Base-by-base conservation (phyloP, 2,329 filamentous ascomycete species). In the Calycina marina region DNA sequence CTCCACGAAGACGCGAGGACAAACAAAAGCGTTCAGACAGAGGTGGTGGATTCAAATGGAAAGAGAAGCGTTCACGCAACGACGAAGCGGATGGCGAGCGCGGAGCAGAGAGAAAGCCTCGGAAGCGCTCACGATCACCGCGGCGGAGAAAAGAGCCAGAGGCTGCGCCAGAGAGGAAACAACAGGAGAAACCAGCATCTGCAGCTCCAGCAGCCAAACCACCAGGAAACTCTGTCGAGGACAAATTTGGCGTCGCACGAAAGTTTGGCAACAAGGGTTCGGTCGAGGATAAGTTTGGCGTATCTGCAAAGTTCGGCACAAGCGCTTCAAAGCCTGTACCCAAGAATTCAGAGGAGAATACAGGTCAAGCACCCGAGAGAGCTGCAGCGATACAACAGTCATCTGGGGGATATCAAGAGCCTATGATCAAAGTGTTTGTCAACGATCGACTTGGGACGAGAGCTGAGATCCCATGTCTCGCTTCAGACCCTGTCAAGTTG, bases 401-500 rank as follows among this genome's bases (percentile, higher is more conserved):
- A 13, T 42, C 45, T 24, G 34, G 39, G 17, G 26, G 40, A 4
- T 37, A 54, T 6, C 49, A 59, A 5, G 79, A 92, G 51, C 77
- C 84, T 35, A 92, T 94, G 79, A 94, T 96, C 44, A 72, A 93
- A 31, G 86, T 96, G 12, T 74, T 88, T 49, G 75, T 96, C 51
- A 96, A 96, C 54, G 88, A 96, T 56, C 72, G 88, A n/a, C 62
- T 96, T 20, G 88, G 88, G 9, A 94, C 88, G n/a, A 93, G 93
- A 51, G 83, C 86, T 11, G 79, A 82, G 32, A 90, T 96, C 41
- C 88, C 88, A 0, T 94, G 86, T 53, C 63, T 93, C 36, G 76
- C 82, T 1, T 79, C 74, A 3, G 88, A 96, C 58, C 77, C 76
- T 5, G 77, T 94, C 43, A 77, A 77, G 42, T 68, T 86, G 39